Evolutionary conservation across 495 filamentous ascomycete species (phyloP).

Genomic region (Extremus antarcticus): DNA sequence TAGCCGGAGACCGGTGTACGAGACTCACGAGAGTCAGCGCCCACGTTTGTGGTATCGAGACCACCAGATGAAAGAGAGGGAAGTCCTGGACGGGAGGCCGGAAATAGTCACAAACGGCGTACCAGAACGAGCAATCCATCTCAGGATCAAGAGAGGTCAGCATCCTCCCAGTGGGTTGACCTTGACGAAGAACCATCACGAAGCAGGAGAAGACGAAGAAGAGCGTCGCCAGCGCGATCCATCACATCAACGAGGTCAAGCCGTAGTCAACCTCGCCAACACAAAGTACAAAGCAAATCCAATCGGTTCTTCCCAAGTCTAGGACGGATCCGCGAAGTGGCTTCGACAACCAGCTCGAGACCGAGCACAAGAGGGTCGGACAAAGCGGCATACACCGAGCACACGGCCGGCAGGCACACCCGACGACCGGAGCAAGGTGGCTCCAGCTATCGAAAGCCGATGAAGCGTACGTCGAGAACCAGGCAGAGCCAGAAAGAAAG

Average conservation of each 20-base stretch:
- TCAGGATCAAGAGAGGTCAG: not conserved
- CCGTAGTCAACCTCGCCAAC: not conserved
- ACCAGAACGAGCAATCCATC: not conserved
- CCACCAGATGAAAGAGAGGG: constrained; percentile 4
- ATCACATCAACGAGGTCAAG: not conserved
- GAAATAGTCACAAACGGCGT: not conserved
- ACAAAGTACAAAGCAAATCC: constrained; percentile 1
- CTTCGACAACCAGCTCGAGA: constrained; percentile 8
- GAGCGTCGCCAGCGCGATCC: not conserved
- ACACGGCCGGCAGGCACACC: not conserved
- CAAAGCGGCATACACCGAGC: constrained; percentile 1
- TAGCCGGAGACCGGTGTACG: constrained; percentile 10
- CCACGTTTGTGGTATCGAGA: constrained; percentile 9
- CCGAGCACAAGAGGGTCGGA: constrained; percentile 20
- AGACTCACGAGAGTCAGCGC: not conserved
- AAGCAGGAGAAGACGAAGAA: constrained; percentile 4
- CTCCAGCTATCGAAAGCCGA: constrained; percentile 10
- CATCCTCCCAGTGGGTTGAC: constrained; percentile 17
- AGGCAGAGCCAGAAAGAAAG: constrained; percentile 20
- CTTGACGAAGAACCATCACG: constrained; percentile 16
- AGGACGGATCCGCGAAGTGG: constrained; percentile 26
- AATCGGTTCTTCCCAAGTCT: constrained; percentile 25
- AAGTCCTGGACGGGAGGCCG: not conserved
- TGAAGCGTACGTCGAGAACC: constrained; percentile 13
- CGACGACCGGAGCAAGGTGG: constrained; percentile 4